A percentile compares a stretch with the other conserved stretches of the same genome.
These are phyloP conservation scores for Limnomonas spitsbergensis DNA, from an alignment of 139 green algal species.

Conservation along the genomic window DNA sequence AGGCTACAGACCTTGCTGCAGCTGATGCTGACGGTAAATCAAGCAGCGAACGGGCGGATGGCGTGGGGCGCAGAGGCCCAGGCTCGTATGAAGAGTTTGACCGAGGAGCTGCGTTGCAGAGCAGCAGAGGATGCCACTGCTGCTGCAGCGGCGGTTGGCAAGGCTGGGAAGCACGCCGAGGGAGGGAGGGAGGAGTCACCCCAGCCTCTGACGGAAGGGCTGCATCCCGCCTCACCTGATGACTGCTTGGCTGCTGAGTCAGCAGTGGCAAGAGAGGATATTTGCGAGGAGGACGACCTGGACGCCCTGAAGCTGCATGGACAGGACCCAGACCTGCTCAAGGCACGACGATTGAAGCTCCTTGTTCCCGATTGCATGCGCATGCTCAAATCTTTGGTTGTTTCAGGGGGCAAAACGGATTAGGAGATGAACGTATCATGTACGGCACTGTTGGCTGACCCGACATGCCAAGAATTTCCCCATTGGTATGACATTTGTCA, in stretches of 20 bases:
- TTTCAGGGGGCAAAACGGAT: not conserved
- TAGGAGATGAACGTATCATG: too few species aligned
- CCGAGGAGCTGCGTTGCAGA: not conserved
- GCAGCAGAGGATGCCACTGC: too few species aligned
- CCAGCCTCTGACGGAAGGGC: not conserved
- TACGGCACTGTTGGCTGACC: too few species aligned
- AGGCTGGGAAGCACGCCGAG: not conserved
- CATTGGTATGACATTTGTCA: too few species aligned
- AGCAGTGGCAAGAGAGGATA: not conserved
- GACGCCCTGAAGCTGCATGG: not conserved
- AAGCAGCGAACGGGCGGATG: not conserved
- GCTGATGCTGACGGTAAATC: not conserved
- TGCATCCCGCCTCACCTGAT: not conserved
- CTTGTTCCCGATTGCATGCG: not conserved
- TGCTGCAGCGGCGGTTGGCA: not conserved
- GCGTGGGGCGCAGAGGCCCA: not conserved
- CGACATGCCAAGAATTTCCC: too few species aligned
- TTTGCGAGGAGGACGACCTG: not conserved
- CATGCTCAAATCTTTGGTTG: not conserved
- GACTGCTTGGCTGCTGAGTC: not conserved
- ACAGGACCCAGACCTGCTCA: not conserved
- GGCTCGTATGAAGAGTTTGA: not conserved
- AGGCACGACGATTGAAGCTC: not conserved
- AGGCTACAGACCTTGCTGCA: not conserved
- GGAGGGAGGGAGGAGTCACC: not conserved